Evolutionary conservation across 164 flowering plant species (phyloP), one percentile per base, ranked within the genome.

Genomic region (Macadamia integrifolia): DNA sequence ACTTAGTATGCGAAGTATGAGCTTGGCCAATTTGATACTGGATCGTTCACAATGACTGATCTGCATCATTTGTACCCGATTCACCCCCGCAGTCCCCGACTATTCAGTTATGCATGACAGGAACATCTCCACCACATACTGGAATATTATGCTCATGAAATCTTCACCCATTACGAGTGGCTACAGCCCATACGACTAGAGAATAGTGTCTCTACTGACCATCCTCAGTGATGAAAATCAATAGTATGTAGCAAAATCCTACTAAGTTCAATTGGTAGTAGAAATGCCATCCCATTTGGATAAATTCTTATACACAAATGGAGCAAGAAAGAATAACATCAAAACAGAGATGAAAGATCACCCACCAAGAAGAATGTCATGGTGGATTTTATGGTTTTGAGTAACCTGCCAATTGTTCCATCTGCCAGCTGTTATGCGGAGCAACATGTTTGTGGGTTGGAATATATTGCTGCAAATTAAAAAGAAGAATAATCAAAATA

Each of bases 351-450:
- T 65, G 67, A 74, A 72, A 48, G 62, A 66, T 73, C 67, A 72
- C 29, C 69, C 69, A 68, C 68, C 56, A 44, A 74, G 8, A 60
- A 49, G 30, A 55, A 60, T 65, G 64, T 79, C 78, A 81, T 44
- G 77, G 67, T 28, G 73, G 74, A 71, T 68, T 74, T 60, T 73
- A 65, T 58, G 69, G 69, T 53, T 53, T 71, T 60, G 88, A 76
- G 70, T 84, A 82, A 58, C 70, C 76, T 18, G 81, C 91, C 52
- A 83, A 82, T 71, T 84, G 77, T 82, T 79, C 82, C 83, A 77
- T 79, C 75, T 84, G 74, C 93, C 96, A 88, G 88, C 93, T 86
- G 74, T 83, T 86, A 64, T 82, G 88, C 66, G 92, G 81, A 62
- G 94, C 93, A 32, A 85, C 85, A 60, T 89, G 88, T 14, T 83